A percentile compares a stretch with the other conserved stretches of the same genome.
Evolutionary conservation across 805 yeast species (phyloP).

Genomic region (Myxozyma vanderwaltii): DNA sequence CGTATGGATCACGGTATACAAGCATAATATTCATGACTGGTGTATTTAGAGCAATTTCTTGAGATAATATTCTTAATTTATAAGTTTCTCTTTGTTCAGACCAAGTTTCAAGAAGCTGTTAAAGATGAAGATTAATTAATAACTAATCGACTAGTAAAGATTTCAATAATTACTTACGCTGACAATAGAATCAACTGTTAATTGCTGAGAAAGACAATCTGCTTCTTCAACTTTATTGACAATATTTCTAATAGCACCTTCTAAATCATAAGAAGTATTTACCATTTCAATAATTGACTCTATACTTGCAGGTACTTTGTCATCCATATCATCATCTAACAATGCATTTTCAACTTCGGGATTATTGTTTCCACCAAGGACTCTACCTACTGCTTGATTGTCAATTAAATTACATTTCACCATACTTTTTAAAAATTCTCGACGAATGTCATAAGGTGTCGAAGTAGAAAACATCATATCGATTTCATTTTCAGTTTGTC

Average conservation of each 20-base stretch:
- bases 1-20: conserved; percentile 50
- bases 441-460: conserved; percentile 50
- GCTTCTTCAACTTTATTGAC: conserved; percentile 38
- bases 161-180: neutral
- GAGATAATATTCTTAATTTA: conserved; percentile 55
- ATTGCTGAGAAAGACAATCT: conserved; percentile 16
- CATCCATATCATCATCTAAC: neutral
- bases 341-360: neutral
- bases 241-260: conserved; percentile 34
- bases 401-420: conserved; percentile 48
- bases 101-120: conserved; percentile 50
- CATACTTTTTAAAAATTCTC: conserved; percentile 53
- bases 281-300: neutral
- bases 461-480: conserved; percentile 55
- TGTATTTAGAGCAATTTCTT: conserved; percentile 52
- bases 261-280: conserved; percentile 40
- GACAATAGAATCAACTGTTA: conserved; percentile 16
- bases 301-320: neutral
- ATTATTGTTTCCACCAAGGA: conserved; percentile 32
- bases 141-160: conserved; percentile 45
- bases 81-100: conserved; percentile 47
- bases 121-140: too few species aligned
- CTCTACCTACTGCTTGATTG: conserved; percentile 40
- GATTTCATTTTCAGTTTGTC: conserved; percentile 23
- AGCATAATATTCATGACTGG: conserved; percentile 49